Conservation (phyloP, 352 stramenopile species). For the Globisporangium mamillatum region DNA sequence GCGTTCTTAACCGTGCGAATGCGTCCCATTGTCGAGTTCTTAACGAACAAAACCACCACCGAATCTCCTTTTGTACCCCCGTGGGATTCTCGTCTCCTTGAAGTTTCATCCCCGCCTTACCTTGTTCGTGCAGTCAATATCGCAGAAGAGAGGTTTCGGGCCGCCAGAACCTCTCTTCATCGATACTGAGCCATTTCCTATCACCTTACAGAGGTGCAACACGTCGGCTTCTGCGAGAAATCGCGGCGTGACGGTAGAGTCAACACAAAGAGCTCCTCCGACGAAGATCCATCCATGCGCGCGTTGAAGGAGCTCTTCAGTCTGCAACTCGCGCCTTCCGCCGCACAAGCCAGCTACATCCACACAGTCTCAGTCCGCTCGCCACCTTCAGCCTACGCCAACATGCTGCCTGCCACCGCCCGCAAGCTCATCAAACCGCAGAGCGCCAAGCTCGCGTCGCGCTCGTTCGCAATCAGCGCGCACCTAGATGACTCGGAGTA, state of each 20-base stretch:
- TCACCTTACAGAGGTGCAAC: background rate
- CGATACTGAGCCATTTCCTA: background rate
- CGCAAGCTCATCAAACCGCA: slow-evolving; percentile 14
- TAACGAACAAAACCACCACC: no score
- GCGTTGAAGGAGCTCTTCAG: slow-evolving; percentile 1
- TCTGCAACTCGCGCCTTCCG: slow-evolving; percentile 9
- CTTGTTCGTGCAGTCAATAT: no score
- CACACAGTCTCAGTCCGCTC: background rate
- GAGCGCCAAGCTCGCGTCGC: slow-evolving; percentile 14
- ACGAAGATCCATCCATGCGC: background rate
- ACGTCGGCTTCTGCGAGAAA: slow-evolving; percentile 9
- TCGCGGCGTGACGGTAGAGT: slow-evolving; percentile 6
- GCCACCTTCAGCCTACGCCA: background rate
- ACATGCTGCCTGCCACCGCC: slow-evolving; percentile 24
- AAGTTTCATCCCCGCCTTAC: no score
- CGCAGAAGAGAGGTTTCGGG: background rate
- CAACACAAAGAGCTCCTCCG: background rate
- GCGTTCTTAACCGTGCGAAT: no score
- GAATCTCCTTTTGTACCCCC: no score
- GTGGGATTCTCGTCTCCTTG: no score
- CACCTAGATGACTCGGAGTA: slow-evolving; percentile 58
- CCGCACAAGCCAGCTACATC: background rate
- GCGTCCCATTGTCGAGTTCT: no score
- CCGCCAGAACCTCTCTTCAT: background rate
- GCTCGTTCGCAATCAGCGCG: slow-evolving; percentile 36